These are phyloP conservation scores for Stropharia rugosoannulata DNA, from an alignment of 768 basidiomycete species.

Conservation along the genomic window DNA sequence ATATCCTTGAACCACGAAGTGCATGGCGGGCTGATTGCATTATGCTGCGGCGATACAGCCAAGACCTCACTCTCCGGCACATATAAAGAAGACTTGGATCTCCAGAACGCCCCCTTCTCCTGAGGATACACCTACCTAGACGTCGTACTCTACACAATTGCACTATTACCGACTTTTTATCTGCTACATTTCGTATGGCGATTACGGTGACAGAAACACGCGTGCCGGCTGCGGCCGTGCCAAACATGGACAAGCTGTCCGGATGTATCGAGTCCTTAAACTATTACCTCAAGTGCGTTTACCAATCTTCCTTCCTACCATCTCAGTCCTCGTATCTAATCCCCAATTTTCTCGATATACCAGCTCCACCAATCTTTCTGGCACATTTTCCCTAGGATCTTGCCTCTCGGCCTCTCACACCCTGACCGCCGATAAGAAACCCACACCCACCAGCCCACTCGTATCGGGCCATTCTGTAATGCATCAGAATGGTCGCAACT, in stretches of 20 bases:
- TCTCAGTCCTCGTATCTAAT: constrained; percentile 3
- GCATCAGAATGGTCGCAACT: constrained; percentile 28
- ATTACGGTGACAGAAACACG: constrained; percentile 12
- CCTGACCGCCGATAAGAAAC: constrained; percentile 16
- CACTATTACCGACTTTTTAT: not conserved
- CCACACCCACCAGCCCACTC: constrained; percentile 8
- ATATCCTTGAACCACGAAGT: not conserved
- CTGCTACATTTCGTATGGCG: not conserved
- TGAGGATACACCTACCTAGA: not conserved
- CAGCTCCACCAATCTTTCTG: not conserved
- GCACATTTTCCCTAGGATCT: constrained; percentile 4
- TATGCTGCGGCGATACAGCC: not conserved
- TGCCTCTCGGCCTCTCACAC: not conserved
- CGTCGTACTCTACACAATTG: not conserved
- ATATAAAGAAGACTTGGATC: not conserved
- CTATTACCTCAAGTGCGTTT: constrained; percentile 16
- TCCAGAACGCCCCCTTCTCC: not conserved
- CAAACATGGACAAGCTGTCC: constrained; percentile 22
- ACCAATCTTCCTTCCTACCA: constrained; percentile 9
- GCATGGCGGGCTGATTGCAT: not conserved
- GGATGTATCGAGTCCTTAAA: constrained; percentile 7
- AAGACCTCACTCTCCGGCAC: not conserved
- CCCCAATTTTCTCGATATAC: not conserved
- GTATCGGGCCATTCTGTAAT: constrained; percentile 27
- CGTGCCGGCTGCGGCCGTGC: constrained; percentile 13